Evolutionary conservation across 495 filamentous ascomycete species (phyloP), one percentile per base, ranked within the genome.

Genomic region (Lindgomyces ingoldianus): DNA sequence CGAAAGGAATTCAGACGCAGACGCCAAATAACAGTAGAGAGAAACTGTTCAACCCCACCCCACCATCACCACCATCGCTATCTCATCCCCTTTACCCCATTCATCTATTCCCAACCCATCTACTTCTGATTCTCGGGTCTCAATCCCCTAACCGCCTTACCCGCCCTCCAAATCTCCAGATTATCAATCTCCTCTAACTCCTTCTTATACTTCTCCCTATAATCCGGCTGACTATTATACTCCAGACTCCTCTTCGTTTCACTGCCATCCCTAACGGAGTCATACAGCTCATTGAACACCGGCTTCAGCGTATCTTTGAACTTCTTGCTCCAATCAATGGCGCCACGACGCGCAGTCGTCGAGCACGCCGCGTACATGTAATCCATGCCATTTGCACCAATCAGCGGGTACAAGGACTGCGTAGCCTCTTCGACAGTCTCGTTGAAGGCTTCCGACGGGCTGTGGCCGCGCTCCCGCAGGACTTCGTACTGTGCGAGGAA

Each of bases 361-460:
- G 93, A 98, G 89, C 94, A 98, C 68, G 94, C 94, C 71, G 93
- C 91, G 83, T 96, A 98, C 95, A 98, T 98, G 91, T 94, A 98
- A 84, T 98, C 94, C 94, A 98, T 98, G 70, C 94, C 94, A 78
- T 98, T 88, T 73, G 83, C 84, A 75, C 92, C 94, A 73, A 98
- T 98, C 70, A 98, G 83, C 60, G 94, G 94, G 85, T 98, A 98
- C 62, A 98, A 84, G 70, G 87, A 91, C 85, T 98, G 95, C 42
- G 94, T 98, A 64, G 94, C 94, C 82, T 98, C 94, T 84, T 98
- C 94, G 62, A 98, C 94, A 68, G 94, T 97, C 91, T 98, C 94
- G 84, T 98, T 98, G 89, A 98, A 98, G 64, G 94, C 94, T 83
- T 98, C 95, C 73, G 89, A 93, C 74, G 94, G 94, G 83, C 83